Evolutionary conservation across 164 flowering plant species (phyloP), one percentile per base, ranked within the genome.

Genomic region (Macadamia tetraphylla): DNA sequence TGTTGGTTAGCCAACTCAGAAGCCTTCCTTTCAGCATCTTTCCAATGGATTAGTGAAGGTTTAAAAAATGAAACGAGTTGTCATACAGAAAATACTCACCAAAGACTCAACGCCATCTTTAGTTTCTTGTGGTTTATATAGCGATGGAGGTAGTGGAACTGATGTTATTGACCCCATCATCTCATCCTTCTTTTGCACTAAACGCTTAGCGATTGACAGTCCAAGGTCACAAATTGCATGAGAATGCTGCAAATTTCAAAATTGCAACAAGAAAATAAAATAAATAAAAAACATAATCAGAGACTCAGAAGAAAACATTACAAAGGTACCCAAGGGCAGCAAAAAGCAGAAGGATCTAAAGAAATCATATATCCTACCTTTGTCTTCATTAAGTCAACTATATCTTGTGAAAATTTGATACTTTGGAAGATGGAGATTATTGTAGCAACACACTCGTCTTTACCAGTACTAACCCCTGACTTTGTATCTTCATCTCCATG

Each of bases 161-260:
- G 81, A 64, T 63, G 72, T 62, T 53, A 69, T 44, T 58, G 65
- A 44, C 17, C 65, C 87, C 60, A 76, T 79, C 58, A 79, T 49
- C 67, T 74, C 79, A n/a, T 76, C 88, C 60, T 82, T 76, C 62
- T 84, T 84, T 71, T 65, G 70, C 53, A 79, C 72, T 29, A 94
- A 76, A 65, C 83, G 86, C 85, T 90, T 92, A 66, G 71, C 67
- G 32, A 92, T 84, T 56, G 88, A 77, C 69, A 92, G 67, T 17
- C 94, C 97, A 77, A 92, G 88, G 71, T 94, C 98, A 81, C 89
- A 87, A 3, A 92, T 82, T 31, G 91, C 97, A 79, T 89, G 82
- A 18, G 90, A 87, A 62, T 85, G 87, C 98, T 94, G 96, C 43
- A 13, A 75, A 80, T 60, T 40, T 52, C 52, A 71, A 14, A 51